Conservation (phyloP, 108 stramenopile genomes). For the Skeletonema tropicum region DNA sequence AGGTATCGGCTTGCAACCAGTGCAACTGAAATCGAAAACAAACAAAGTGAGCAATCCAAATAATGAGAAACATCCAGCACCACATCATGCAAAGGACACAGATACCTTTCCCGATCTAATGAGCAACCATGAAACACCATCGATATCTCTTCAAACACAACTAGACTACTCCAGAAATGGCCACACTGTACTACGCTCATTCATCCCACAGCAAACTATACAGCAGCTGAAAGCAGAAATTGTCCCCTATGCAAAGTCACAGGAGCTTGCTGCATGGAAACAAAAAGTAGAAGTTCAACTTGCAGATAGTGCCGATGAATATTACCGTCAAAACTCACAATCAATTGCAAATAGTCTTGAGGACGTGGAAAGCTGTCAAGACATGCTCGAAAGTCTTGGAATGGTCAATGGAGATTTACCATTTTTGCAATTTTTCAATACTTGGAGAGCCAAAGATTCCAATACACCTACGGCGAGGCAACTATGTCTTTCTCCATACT, state of each 20-base stretch:
- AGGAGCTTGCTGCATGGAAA: conserved; percentile 67
- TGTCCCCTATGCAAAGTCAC: conserved; percentile 35
- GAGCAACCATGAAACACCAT: not conserved
- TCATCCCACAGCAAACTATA: conserved; percentile 42
- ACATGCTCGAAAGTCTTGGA: conserved; percentile 52
- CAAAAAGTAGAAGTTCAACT: conserved; percentile 87
- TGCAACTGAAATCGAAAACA: conserved; percentile 9
- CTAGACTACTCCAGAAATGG: conserved; percentile 77
- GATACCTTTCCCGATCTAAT: not conserved
- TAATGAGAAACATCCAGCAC: not conserved
- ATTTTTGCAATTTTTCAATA: conserved; percentile 88
- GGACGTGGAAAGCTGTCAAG: conserved; percentile 59
- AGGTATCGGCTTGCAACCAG: conserved; percentile 37
- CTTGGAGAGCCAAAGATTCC: conserved; percentile 53
- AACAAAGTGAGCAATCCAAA: conserved; percentile 9
- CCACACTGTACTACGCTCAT: conserved; percentile 74
- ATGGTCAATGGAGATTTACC: conserved; percentile 59
- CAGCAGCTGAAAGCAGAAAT: conserved; percentile 51
- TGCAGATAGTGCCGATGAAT: conserved; percentile 34
- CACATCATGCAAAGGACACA: conserved; percentile 1
- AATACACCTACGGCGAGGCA: conserved; percentile 42
- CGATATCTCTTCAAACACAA: conserved; percentile 56
- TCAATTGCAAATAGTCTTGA: conserved; percentile 39
- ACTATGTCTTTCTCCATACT: conserved; percentile 52
- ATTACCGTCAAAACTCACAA: conserved; percentile 33